Percentiles rank a stretch among this genome's conserved stretches.
These are phyloP conservation scores for Tetramitus jugosus DNA, from an alignment of 208 protist genomes.

Conservation along the genomic window DNA sequence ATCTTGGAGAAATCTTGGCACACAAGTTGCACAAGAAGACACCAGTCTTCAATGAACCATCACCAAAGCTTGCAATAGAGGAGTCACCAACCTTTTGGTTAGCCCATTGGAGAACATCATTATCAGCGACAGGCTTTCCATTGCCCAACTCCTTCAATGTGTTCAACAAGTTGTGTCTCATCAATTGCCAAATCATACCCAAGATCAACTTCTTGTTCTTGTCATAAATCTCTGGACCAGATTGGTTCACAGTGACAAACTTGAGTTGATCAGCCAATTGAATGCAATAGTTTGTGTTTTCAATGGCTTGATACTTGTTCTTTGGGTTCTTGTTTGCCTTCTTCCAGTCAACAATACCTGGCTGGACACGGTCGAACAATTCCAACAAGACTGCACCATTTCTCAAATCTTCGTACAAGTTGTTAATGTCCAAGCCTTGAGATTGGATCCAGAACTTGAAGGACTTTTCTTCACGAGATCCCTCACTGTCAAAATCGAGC, in stretches of 20 bases:
- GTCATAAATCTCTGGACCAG: conserved; percentile 57
- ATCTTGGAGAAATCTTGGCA: conserved; percentile 43
- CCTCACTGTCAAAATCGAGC: conserved; percentile 39
- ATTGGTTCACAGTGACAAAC: conserved; percentile 56
- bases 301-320: conserved; percentile 56
- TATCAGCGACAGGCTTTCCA: conserved; percentile 50
- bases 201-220: conserved; percentile 59
- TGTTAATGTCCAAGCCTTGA: conserved; percentile 56
- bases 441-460: conserved; percentile 75
- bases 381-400: conserved; percentile 61
- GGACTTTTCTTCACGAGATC: conserved; percentile 53
- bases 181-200: conserved; percentile 67
- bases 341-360: conserved; percentile 60
- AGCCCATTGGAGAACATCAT: conserved; percentile 53
- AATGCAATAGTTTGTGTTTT: conserved; percentile 72
- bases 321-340: conserved; percentile 52
- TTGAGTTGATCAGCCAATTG: conserved; percentile 49
- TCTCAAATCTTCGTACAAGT: conserved; percentile 57
- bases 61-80: conserved; percentile 58
- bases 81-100: conserved; percentile 43
- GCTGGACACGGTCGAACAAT: conserved; percentile 60
- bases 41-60: conserved; percentile 38
- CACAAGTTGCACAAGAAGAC: conserved; percentile 57
- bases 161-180: conserved; percentile 56
- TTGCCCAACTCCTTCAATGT: conserved; percentile 47